Conservation (phyloP, 495 filamentous ascomycete species). For the Penicillium alfredii region DNA sequence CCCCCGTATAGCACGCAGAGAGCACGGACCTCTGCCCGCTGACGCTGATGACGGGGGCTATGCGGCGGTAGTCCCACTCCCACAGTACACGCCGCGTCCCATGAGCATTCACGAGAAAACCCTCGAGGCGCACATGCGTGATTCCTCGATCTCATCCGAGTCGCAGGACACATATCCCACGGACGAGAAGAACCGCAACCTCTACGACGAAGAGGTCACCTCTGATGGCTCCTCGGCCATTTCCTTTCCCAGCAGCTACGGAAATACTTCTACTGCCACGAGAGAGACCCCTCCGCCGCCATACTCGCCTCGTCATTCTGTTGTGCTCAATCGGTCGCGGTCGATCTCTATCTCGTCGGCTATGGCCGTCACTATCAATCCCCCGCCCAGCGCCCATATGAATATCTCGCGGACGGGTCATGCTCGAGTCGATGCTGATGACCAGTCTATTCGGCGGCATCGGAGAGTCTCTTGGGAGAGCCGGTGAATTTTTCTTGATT, state of each 20-base stretch:
- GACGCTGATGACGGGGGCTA: slow-evolving; percentile 29
- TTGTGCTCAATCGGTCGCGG: slow-evolving; percentile 27
- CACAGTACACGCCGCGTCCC: slow-evolving; percentile 39
- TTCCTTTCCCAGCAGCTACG: slow-evolving; percentile 44
- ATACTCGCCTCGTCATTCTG: slow-evolving; percentile 32
- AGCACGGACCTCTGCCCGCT: slow-evolving; percentile 13
- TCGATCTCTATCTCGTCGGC: slow-evolving; percentile 33
- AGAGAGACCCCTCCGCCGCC: slow-evolving; percentile 43
- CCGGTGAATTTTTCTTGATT: slow-evolving; percentile 6
- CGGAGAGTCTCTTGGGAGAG: slow-evolving; percentile 34
- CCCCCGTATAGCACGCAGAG: slow-evolving; percentile 5
- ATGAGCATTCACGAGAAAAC: slow-evolving; percentile 41
- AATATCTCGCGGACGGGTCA: slow-evolving; percentile 19
- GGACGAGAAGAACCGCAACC: slow-evolving; percentile 32
- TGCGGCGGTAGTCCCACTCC: slow-evolving; percentile 31
- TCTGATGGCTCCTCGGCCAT: slow-evolving; percentile 39
- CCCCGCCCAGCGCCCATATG: slow-evolving; percentile 25
- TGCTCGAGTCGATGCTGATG: slow-evolving; percentile 21
- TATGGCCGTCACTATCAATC: slow-evolving; percentile 19
- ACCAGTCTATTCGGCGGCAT: slow-evolving; percentile 21
- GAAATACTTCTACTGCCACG: slow-evolving; percentile 44
- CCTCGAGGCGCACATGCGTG: slow-evolving; percentile 33
- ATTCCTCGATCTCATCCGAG: slow-evolving; percentile 30
- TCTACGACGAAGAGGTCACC: slow-evolving; percentile 28
- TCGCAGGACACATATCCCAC: slow-evolving; percentile 5